Base-by-base conservation (phyloP, 257 asterid species). In the Petunia axillaris region DNA sequence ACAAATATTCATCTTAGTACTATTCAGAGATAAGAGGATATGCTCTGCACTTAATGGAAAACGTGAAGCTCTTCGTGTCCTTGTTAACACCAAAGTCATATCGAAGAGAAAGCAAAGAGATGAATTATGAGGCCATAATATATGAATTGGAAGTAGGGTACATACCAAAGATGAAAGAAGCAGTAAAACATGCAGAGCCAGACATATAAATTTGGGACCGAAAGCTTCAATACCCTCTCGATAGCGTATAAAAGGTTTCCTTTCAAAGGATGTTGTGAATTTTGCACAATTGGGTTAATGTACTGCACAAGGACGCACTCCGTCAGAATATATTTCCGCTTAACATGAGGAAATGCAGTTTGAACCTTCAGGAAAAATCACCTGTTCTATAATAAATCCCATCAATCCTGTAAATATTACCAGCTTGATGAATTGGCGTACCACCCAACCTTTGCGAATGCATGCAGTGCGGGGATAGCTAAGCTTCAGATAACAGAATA, bases 131-230 rank as follows among this genome's bases (percentile, higher is more conserved):
- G 46, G 25, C 5, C 41, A 40, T 44, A 41, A 53, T 63, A 8
- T 59, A 50, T 59, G 41, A 63, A 75, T 25, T 64, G 64, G 79
- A 77, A 80, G 80, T 84, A 86, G 86, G 50, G 77, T 80, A 63
- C 94, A 39, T 91, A 96, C 99, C 99, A 96, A 70, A 96, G 98
- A 86, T 96, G 99, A 86, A 94, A 96, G 85, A 91, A 84, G 84
- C 99, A 89, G 80, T 96, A 96, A 84, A 96, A 94, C 98, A 93
- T 91, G 95, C 99, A 94, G 87, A 96, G 98, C 99, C 99, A 96
- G 86, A 96, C 98, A 16, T 96, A 96, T 88, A 96, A 87, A 85
- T 89, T 96, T 64, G 98, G 99, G 80, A 96, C 92, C 14, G 99
- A 96, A 81, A 96, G 99, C 96, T 96, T 96, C 94, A 96, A 88